A percentile compares a stretch with the other conserved stretches of the same genome.
These are phyloP conservation scores for Cercospora sp. DNA, from an alignment of 2,329 filamentous ascomycete species.

Conservation along the genomic window DNA sequence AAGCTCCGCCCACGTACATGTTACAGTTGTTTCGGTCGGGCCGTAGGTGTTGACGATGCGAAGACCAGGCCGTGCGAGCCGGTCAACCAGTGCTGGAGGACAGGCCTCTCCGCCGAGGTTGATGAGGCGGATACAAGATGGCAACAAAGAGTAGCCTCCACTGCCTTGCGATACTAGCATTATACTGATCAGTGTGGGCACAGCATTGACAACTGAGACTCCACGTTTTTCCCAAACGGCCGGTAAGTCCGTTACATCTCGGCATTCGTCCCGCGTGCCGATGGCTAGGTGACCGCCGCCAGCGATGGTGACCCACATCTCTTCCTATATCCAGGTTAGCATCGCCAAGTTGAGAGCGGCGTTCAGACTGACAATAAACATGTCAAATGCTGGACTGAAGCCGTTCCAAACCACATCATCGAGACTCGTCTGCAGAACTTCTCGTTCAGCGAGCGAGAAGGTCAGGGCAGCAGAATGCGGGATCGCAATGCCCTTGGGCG, in stretches of 20 bases:
- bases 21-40: constrained; percentile 29
- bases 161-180: constrained; percentile 24
- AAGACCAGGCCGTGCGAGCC: constrained; percentile 24
- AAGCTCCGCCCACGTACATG: constrained; percentile 28
- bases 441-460: constrained; percentile 26
- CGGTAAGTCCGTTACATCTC: constrained; percentile 24
- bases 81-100: constrained; percentile 25
- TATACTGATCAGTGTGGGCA: constrained; percentile 29
- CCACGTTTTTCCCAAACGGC: constrained; percentile 24
- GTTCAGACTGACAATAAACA: constrained; percentile 22
- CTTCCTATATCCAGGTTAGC: constrained; percentile 15
- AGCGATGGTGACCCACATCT: constrained; percentile 32
- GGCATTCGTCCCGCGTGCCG: constrained; percentile 26
- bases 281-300: constrained; percentile 29
- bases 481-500: constrained; percentile 33
- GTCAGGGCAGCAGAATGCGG: constrained; percentile 27
- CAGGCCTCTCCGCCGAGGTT: constrained; percentile 31
- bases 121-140: constrained; percentile 23
- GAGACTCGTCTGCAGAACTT: constrained; percentile 23
- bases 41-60: constrained; percentile 31
- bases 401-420: constrained; percentile 28
- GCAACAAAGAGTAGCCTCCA: constrained; percentile 20
- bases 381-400: constrained; percentile 30
- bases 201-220: constrained; percentile 27
- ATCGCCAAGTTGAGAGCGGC: background rate